phyloP scores from a whole-genome alignment of 2,329 filamentous ascomycete genomes.

The Erysiphe pulchra region DNA sequence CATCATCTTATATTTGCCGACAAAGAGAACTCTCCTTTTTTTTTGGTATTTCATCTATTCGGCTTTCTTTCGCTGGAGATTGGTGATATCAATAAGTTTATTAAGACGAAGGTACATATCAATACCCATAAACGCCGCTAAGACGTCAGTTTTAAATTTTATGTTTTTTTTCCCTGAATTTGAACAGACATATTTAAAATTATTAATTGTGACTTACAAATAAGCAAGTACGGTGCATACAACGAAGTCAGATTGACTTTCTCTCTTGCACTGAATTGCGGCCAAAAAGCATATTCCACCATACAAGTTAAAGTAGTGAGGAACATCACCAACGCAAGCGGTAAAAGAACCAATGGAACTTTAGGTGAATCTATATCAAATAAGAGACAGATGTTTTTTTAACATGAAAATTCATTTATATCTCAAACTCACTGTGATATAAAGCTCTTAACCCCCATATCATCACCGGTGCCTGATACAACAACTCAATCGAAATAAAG shows the following conservation, averaged over 20 bases:
- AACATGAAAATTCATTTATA: background rate
- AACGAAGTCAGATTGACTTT: conserved; percentile 24
- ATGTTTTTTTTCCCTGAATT: background rate
- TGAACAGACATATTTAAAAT: background rate
- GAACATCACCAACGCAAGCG: conserved; percentile 31
- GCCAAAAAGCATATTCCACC: conserved; percentile 32
- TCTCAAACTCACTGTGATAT: conserved; percentile 17
- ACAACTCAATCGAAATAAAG: conserved; percentile 30
- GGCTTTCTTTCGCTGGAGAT: conserved; percentile 1
- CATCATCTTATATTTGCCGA: too few relatives aligned
- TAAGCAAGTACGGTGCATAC: conserved; percentile 28
- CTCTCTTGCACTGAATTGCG: conserved; percentile 16
- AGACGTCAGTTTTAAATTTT: background rate
- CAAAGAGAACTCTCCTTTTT: too few relatives aligned
- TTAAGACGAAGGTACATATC: conserved; percentile 17
- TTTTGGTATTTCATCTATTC: too few relatives aligned
- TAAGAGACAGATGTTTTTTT: conserved; percentile 1
- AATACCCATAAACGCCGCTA: conserved; percentile 16
- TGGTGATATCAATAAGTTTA: conserved; percentile 3
- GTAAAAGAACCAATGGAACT: conserved; percentile 30
- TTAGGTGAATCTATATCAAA: conserved; percentile 24
- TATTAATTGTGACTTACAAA: conserved; percentile 20
- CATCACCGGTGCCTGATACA: conserved; percentile 34
- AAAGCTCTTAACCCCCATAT: conserved; percentile 32
- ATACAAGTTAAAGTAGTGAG: conserved; percentile 37